Conservation (phyloP, 208 protist genomes). For the Leishmania gerbilli region DNA sequence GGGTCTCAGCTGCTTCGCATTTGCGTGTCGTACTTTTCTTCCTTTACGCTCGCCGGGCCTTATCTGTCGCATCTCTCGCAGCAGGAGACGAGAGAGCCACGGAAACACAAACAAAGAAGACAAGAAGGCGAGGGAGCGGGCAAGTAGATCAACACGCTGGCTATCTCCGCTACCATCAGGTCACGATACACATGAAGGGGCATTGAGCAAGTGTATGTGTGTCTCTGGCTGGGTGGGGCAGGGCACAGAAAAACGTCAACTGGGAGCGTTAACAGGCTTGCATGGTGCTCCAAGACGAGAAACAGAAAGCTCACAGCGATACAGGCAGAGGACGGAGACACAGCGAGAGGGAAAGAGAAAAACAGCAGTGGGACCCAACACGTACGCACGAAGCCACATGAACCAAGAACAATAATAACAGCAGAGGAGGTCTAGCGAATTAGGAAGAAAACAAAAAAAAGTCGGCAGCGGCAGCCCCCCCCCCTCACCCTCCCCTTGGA, state of each 20-base stretch:
- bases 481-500: neutral
- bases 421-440: neutral
- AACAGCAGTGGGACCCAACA: neutral
- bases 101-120: neutral
- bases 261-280: neutral
- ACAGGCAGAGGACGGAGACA: neutral
- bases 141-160: neutral
- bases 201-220: too few species aligned
- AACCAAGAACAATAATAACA: neutral
- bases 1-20: neutral
- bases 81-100: neutral
- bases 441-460: neutral
- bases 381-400: too few species aligned
- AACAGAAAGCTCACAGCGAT: neutral
- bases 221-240: too few species aligned
- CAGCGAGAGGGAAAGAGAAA: neutral
- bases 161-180: neutral
- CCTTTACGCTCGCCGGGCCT: too few species aligned
- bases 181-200: too few species aligned
- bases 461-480: neutral
- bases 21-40: neutral
- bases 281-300: neutral
- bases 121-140: neutral
- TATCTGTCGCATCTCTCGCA: neutral
- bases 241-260: too few species aligned